Percentiles rank a stretch among this genome's conserved stretches.
phyloP scores from a whole-genome alignment of 2,329 filamentous ascomycete species.

The Trichoderma afroharzianum region DNA sequence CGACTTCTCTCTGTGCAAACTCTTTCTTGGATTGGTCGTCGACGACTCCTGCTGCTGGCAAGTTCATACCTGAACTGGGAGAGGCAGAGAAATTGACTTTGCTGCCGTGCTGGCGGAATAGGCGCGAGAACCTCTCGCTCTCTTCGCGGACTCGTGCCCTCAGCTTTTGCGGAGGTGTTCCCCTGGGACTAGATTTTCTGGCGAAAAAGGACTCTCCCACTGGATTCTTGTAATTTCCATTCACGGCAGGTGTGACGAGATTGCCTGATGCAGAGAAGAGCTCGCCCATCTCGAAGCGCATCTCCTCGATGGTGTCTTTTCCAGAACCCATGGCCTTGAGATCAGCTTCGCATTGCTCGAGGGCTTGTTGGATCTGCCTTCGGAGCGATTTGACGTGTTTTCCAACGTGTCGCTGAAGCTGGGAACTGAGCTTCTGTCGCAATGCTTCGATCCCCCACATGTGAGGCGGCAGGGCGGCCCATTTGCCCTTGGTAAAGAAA shows the following conservation, averaged over 20 bases:
- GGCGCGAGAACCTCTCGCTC: conserved; percentile 46
- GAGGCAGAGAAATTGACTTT: conserved; percentile 42
- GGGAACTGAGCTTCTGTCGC: conserved; percentile 46
- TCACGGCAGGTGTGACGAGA: conserved; percentile 50
- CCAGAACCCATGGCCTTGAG: conserved; percentile 49
- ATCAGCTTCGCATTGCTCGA: conserved; percentile 47
- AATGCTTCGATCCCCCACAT: conserved; percentile 47
- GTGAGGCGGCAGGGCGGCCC: conserved; percentile 43
- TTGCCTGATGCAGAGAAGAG: conserved; percentile 51
- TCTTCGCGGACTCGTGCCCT: conserved; percentile 50
- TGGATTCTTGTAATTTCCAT: conserved; percentile 54
- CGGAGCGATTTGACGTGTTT: conserved; percentile 49
- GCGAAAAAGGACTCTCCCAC: conserved; percentile 51
- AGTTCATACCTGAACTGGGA: conserved; percentile 23
- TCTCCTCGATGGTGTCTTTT: conserved; percentile 51
- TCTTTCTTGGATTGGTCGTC: conserved; percentile 43
- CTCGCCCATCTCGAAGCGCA: conserved; percentile 52
- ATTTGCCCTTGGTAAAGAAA: conserved; percentile 49
- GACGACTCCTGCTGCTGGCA: conserved; percentile 31
- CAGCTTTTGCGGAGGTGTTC: conserved; percentile 50
- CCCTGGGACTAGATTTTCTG: conserved; percentile 45
- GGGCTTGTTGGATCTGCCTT: conserved; percentile 48
- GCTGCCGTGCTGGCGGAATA: conserved; percentile 49
- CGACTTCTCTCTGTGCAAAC: conserved; percentile 47
- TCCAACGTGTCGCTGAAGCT: conserved; percentile 51